Evolutionary conservation across 352 stramenopile species (phyloP), one percentile per base, ranked within the genome.

Genomic region (Pythium pyrilobum): DNA sequence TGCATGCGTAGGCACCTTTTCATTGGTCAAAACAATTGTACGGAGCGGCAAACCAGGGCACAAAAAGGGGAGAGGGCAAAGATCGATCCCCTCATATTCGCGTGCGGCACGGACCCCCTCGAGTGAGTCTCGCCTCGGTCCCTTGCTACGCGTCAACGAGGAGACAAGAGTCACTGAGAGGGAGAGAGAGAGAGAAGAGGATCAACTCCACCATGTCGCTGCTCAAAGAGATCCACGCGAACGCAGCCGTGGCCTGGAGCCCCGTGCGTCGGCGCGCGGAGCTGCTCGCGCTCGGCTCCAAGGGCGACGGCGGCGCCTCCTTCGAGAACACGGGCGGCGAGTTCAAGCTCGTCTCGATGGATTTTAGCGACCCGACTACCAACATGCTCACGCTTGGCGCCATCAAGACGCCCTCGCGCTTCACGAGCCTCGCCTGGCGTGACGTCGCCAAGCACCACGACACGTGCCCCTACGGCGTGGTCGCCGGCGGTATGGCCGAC

Each of bases 251-350:
- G 71, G 87, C 87, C 40, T 96, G 87, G 87, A 94, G 83, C 66
- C 82, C 86, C 37, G 66, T 90, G 47, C 86, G 87, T 59, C 66
- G 72, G 28, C 80, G 76, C 56, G 62, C 72, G 31, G 82, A 91
- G 62, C 67, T 95, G 47, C 72, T 96, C 54, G 87, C 87, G 64
- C 77, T 96, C 29, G 87, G 87, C 46, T 87, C 78, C 59, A 96
- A 98, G 86, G 96, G 98, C 64, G 96, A 96, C 54, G 92, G 92
- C 58, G 95, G 95, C 52, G 83, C 82, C 44, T 92, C 94, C 44
- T 99, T 99, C 69, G 97, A 99, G 65, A 96, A 99, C 74, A 98
- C 95, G 40, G 96, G 97, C 31, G 96, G 96, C 48, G 89, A 98
- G 72, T 87, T 99, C 51, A 96, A 98, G 76, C 62, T 99, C 38